Evolutionary conservation across 306 rosid genomes (phyloP), one percentile per base, ranked within the genome.

Genomic region (Cucumis hystrix): DNA sequence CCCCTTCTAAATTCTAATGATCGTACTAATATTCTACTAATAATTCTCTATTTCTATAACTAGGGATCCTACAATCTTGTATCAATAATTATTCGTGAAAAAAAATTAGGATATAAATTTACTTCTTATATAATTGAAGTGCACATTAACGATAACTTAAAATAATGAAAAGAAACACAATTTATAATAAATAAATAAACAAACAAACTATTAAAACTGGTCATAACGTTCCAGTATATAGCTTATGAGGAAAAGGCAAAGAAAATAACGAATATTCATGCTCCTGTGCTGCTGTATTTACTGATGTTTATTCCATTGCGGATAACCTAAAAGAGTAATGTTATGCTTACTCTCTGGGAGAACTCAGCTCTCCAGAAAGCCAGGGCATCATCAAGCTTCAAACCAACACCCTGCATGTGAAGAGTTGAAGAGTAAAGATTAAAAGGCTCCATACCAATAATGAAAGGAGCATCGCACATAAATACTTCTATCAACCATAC

Each of bases 341-440:
- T 33, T 49, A 51, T 65, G 45, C 80, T 47, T 30, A 90, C 99
- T 91, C 84, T 92, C 39, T 85, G 90, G 40, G 99, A 90, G 87
- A 95, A 92, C 88, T 92, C 99, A 6, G 88, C 86, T 87, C 86
- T 92, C 99, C 99, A 95, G 84, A 95, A 92, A 2, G 92, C 92
- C 86, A 95, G 91, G 40, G 99, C 92, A 78, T 95, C 99, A 66
- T 95, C 99, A 81, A 95, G 79, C 82, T 89, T 95, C 87, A 95
- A 87, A 59, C 99, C 97, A 87, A 90, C 97, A 82, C 99, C 96
- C 97, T 95, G 74, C 56, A 78, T 39, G 72, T 61, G 21, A 68
- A 88, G 78, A 72, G 76, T 61, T 15, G 39, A 17, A 43, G 65
- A 4, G 30, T 65, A 17, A 76, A 45, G 41, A 77, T 41, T 40